Conservation (phyloP, 1,284 basidiomycete genomes). For the Ustilago shanxiensis region DNA sequence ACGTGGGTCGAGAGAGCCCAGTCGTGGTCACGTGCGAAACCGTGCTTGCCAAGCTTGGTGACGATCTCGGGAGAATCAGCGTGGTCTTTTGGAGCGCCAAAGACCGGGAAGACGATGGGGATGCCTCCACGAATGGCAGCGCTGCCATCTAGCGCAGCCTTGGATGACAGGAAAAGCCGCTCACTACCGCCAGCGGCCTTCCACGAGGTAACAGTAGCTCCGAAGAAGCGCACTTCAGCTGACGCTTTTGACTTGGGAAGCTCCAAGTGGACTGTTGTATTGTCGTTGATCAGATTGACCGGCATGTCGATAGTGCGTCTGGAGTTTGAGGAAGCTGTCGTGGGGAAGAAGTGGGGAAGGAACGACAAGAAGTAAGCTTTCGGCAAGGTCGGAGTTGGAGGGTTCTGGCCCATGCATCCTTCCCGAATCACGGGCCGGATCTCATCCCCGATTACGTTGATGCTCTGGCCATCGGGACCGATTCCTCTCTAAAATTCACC, state of each 20-base stretch:
- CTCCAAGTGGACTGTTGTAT: constrained; percentile 35
- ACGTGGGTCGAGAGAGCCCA: constrained; percentile 46
- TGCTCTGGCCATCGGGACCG: neutral
- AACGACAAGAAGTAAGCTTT: neutral
- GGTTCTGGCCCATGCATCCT: neutral
- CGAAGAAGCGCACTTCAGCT: constrained; percentile 55
- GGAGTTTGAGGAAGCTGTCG: too few relatives aligned
- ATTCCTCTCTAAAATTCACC: neutral
- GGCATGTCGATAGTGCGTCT: constrained; percentile 20
- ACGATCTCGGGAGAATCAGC: constrained; percentile 41
- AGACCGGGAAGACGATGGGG: constrained; percentile 64
- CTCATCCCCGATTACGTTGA: constrained; percentile 3
- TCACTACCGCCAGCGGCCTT: constrained; percentile 56
- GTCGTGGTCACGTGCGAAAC: constrained; percentile 54
- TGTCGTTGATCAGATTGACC: constrained; percentile 34
- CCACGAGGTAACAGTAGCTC: constrained; percentile 64
- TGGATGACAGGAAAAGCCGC: constrained; percentile 56
- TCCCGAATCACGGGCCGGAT: neutral
- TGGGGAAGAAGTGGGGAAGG: neutral
- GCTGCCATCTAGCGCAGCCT: constrained; percentile 55
- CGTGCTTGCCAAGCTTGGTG: constrained; percentile 55
- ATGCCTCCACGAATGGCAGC: constrained; percentile 62
- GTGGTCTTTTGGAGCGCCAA: constrained; percentile 55
- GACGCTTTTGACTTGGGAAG: constrained; percentile 48
- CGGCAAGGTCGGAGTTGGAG: constrained; percentile 1